Base-by-base conservation (phyloP, 163 green algal genomes). In the Scenedesmus sp. region DNA sequence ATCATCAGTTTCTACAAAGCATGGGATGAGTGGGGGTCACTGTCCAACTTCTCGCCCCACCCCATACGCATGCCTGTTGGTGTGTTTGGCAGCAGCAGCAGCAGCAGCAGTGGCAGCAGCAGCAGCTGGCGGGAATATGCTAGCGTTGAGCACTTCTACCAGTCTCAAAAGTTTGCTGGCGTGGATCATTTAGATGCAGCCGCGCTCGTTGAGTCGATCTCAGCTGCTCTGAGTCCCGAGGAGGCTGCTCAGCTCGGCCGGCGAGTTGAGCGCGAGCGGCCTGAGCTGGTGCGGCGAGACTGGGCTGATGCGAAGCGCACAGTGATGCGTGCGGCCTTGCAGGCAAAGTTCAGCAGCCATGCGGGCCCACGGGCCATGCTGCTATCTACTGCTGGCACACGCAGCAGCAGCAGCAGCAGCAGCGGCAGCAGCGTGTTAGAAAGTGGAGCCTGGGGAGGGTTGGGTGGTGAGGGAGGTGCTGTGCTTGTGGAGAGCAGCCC, bases 31-130 rank as follows among this genome's bases (percentile, higher is more conserved):
- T 98, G 97, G 93, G 98, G 98, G 23, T 94, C 95, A 46, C 93
- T 99, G 23, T 97, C 94, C 82, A 99, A 99, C 95, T 99, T 99
- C 93, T 99, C 97, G 0, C 95, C 97, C 7, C 98, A 99, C 94
- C 87, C 96, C 15, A 96, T 99, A 74, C 15, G 7, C 23, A 96
- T 99, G 95, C 95, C 97, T 2, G 52, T 9, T 12, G 52, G 20
- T 67, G 74, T 57, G n/a, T n/a, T 82, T 10, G 59, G 54, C 23
- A 64, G 82, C 82, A 57, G 26, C 77, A 88, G 26, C 60, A 83
- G 26, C 60, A 83, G 79, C 79, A 83, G 60, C 62, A 81, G 56
- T 23, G 74, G 87, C 59, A 87, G 64, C 59, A 90, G 67, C n/a
- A 60, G 9, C 16, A 16, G 18, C 20, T 77, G 55, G 16, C 81